A percentile compares a stretch with the other conserved stretches of the same genome.
These are phyloP conservation scores for Heterobasidion annosum DNA, from an alignment of 1,284 basidiomycete species.

Conservation along the genomic window DNA sequence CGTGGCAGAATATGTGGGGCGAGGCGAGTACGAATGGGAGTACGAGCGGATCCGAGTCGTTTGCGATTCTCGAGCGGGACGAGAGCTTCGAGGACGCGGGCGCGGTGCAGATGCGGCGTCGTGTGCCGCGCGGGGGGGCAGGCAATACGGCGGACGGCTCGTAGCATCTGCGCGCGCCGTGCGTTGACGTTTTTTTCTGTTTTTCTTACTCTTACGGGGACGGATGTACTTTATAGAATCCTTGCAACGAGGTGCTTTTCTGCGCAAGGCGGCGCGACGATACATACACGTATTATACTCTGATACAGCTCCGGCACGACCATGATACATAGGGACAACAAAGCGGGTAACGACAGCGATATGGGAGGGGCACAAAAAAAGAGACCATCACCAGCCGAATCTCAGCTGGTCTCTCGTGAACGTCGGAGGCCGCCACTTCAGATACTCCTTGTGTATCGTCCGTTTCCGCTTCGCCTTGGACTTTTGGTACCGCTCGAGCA, in stretches of 20 bases:
- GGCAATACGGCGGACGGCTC: not conserved
- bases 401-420: slow-evolving; percentile 87
- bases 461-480: slow-evolving; percentile 72
- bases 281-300: too few relatives aligned
- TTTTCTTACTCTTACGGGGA: not conserved
- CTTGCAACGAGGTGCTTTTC: too few relatives aligned
- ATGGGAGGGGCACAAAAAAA: not conserved
- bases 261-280: too few relatives aligned
- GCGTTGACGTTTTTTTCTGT: not conserved
- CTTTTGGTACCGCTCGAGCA: slow-evolving; percentile 88
- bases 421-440: slow-evolving; percentile 92
- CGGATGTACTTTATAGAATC: not conserved
- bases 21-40: not conserved
- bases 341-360: not conserved
- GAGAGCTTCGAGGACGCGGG: slow-evolving; percentile 22
- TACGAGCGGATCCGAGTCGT: not conserved
- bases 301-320: not conserved
- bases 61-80: slow-evolving; percentile 21
- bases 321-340: not conserved
- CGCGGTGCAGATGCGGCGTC: slow-evolving; percentile 8
- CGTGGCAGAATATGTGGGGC: too few relatives aligned
- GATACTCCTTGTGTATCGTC: slow-evolving; percentile 72
- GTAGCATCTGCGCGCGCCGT: not conserved
- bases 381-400: slow-evolving; percentile 63
- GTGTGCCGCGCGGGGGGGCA: slow-evolving; percentile 8